Base-by-base conservation (phyloP, 2,329 filamentous ascomycete genomes). In the Epichloe sibirici region DNA sequence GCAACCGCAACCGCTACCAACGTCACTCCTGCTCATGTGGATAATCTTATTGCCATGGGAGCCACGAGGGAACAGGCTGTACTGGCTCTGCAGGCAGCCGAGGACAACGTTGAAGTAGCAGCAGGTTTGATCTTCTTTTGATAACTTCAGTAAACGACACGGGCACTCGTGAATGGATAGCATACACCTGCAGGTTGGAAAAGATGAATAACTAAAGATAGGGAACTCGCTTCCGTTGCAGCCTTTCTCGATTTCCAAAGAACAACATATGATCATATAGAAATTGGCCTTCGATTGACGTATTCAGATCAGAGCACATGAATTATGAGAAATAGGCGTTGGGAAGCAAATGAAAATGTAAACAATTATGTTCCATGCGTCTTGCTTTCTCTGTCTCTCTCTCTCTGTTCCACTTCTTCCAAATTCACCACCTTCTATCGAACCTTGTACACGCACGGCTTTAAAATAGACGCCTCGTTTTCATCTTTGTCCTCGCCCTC, bases 371-470 rank as follows among this genome's bases (percentile, higher is more conserved):
- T 13, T 21, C 8, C 23, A 15, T 17, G 45, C 15, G 12, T 49
- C 34, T 28, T 21, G 12, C 35, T 12, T 8, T 15, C 15, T 11
- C 21, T 5, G 3, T 37, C 45, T n/a, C 17, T 12, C 34, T 37
- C 35, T 2, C 21, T 5, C 23, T 21, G 4, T 48, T 15, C 11
- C 34, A 37, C 34, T 21, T 12, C 4, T 13, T 37, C 17, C 34
- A 38, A 6, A 6, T 17, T 38, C 17, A 21, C 2, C 15, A 8
- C 34, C 34, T 15, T n/a, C 37, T 38, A 94, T 61, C 91, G 80
- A 59, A 90, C 79, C 74, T 97, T 97, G 71, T 97, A 97, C 56
- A 97, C 82, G 72, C 93, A 97, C 17, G 93, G 93, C 74, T 97
- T 97, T 60, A 98, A 69, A 52, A 91, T 76, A 35, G 66, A 70